phyloP scores from a whole-genome alignment of 169 alveolate species.

The Plasmodium gaboni region DNA sequence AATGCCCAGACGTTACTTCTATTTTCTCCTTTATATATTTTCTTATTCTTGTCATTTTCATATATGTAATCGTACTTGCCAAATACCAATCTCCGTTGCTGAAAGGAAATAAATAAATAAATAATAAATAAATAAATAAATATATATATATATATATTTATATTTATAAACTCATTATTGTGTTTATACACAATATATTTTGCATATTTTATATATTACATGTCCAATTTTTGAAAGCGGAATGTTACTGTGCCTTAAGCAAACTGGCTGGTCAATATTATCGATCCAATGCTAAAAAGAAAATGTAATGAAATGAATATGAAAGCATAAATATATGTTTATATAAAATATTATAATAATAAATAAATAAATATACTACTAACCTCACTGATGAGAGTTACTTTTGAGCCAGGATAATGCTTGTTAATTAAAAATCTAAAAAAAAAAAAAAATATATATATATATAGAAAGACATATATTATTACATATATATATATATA shows the following conservation, averaged over 20 bases:
- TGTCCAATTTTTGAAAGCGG: constrained; percentile 68
- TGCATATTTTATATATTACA: constrained; percentile 17
- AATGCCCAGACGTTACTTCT: constrained; percentile 69
- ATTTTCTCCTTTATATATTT: constrained; percentile 62
- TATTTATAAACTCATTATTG: neutral
- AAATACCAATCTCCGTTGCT: constrained; percentile 58
- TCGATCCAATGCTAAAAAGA: constrained; percentile 71
- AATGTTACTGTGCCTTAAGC: constrained; percentile 58
- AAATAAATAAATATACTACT: neutral
- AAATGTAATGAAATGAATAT: neutral
- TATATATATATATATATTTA: neutral
- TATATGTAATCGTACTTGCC: constrained; percentile 67
- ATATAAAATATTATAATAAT: neutral
- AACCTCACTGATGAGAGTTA: constrained; percentile 73
- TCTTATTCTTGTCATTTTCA: constrained; percentile 55
- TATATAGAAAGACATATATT: neutral
- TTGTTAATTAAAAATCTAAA: constrained; percentile 48
- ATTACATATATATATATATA: neutral
- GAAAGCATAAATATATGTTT: neutral
- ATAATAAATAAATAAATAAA: neutral
- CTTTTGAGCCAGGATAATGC: constrained; percentile 71
- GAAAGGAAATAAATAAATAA: neutral
- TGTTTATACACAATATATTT: neutral
- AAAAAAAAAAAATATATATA: neutral
- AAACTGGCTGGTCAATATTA: constrained; percentile 53